Conservation (phyloP, 345 rosid genomes). For the Pistacia integerrima region DNA sequence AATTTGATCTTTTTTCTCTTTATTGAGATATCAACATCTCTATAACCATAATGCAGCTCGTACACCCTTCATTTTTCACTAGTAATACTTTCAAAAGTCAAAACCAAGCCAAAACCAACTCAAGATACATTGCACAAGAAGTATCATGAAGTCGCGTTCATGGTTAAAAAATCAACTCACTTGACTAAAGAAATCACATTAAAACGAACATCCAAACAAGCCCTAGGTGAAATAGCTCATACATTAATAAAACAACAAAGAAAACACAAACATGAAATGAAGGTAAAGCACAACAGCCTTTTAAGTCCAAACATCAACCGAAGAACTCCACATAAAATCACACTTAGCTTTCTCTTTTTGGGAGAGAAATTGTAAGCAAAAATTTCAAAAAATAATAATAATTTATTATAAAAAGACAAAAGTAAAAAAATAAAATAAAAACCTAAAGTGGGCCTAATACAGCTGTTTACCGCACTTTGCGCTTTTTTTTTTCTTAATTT, state of each 20-base stretch:
- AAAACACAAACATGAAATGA: background rate
- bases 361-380: background rate
- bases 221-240: background rate
- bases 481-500: background rate
- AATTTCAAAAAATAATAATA: background rate
- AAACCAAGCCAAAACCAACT: background rate
- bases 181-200: background rate
- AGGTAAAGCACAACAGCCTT: too few species aligned
- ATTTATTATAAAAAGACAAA: background rate
- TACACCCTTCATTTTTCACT: background rate
- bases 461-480: slow-evolving; percentile 13
- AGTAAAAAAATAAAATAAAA: background rate
- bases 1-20: background rate
- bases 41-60: background rate
- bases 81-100: background rate
- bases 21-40: background rate
- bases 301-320: background rate
- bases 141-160: background rate
- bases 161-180: background rate
- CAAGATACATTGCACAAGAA: background rate
- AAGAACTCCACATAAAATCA: background rate
- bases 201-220: background rate
- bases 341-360: background rate
- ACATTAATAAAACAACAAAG: background rate
- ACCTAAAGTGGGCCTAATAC: slow-evolving; percentile 22